Percentiles rank a stretch among this genome's conserved stretches.
Conservation (phyloP, 2,329 filamentous ascomycete species). For the Cadophora sp. region DNA sequence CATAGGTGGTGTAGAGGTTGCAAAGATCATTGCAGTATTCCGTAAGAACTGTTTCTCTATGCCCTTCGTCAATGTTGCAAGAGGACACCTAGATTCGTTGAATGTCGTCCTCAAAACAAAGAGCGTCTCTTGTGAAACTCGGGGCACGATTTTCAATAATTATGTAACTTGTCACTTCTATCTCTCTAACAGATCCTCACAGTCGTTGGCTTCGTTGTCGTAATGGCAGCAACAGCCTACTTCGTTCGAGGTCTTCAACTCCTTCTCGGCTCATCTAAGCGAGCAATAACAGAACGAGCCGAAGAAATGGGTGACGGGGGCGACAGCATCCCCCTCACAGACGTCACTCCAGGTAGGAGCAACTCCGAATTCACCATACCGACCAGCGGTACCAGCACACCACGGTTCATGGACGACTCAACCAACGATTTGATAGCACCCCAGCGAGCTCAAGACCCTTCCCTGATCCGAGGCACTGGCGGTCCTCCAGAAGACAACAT, state of each 20-base stretch:
- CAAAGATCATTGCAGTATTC: constrained; percentile 65
- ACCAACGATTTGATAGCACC: constrained; percentile 34
- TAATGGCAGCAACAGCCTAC: constrained; percentile 60
- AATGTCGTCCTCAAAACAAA: no score
- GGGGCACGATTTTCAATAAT: not conserved
- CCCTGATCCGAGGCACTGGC: constrained; percentile 39
- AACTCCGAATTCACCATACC: constrained; percentile 30
- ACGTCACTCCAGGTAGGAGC: constrained; percentile 34
- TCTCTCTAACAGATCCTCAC: not conserved
- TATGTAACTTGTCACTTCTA: not conserved
- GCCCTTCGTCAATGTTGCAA: no score
- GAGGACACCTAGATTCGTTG: no score
- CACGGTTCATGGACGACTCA: constrained; percentile 16
- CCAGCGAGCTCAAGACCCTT: constrained; percentile 40
- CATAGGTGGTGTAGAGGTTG: constrained; percentile 60
- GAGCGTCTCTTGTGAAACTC: no score
- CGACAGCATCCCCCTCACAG: constrained; percentile 56
- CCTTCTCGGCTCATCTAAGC: constrained; percentile 57
- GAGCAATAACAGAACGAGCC: constrained; percentile 56
- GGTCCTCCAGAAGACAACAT: constrained; percentile 37
- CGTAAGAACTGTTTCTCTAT: constrained; percentile 48
- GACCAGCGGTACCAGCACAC: constrained; percentile 23
- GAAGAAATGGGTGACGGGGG: constrained; percentile 55
- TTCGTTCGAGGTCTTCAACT: constrained; percentile 60
- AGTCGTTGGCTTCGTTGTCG: constrained; percentile 62